These are phyloP conservation scores for Hygrophoropsis aurantiaca DNA, from an alignment of 768 basidiomycete species.

Conservation along the genomic window DNA sequence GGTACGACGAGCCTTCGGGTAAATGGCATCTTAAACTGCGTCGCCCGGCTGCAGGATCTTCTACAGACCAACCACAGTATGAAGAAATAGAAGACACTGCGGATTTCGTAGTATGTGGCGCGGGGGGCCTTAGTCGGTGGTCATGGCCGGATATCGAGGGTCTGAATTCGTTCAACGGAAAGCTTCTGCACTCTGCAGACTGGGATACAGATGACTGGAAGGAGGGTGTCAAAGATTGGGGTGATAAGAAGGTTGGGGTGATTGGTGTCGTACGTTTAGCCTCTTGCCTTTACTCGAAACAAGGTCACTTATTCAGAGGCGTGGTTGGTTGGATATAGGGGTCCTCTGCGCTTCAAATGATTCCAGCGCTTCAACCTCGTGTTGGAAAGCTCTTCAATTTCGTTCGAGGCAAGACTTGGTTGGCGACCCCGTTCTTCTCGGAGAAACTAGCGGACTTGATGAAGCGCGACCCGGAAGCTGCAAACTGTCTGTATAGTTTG, in stretches of 20 bases:
- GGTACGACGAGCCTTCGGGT: conserved; percentile 47
- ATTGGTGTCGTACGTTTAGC: conserved; percentile 55
- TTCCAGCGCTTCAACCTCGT: conserved; percentile 54
- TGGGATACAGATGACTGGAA: conserved; percentile 53
- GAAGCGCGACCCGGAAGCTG: conserved; percentile 31
- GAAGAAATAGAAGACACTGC: conserved; percentile 53
- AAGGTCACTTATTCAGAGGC: neutral
- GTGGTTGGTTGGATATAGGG: conserved; percentile 40
- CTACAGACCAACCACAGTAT: conserved; percentile 19
- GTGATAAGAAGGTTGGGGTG: conserved; percentile 52
- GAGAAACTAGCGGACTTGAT: conserved; percentile 41
- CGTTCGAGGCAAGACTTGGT: conserved; percentile 62
- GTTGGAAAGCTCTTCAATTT: conserved; percentile 52
- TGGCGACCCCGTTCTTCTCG: conserved; percentile 44
- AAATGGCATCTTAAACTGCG: conserved; percentile 58
- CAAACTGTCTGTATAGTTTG: conserved; percentile 40
- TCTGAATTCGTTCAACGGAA: conserved; percentile 54
- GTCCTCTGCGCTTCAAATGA: conserved; percentile 62
- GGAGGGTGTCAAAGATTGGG: conserved; percentile 48
- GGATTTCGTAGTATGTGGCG: conserved; percentile 58
- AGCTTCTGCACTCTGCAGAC: conserved; percentile 60
- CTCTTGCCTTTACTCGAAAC: neutral
- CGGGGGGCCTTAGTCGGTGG: conserved; percentile 57
- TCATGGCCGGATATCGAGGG: conserved; percentile 68
- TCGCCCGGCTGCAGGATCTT: conserved; percentile 19